These are phyloP conservation scores for Alternaria hordeiaustralica DNA, from an alignment of 2,329 filamentous ascomycete species.

Conservation along the genomic window DNA sequence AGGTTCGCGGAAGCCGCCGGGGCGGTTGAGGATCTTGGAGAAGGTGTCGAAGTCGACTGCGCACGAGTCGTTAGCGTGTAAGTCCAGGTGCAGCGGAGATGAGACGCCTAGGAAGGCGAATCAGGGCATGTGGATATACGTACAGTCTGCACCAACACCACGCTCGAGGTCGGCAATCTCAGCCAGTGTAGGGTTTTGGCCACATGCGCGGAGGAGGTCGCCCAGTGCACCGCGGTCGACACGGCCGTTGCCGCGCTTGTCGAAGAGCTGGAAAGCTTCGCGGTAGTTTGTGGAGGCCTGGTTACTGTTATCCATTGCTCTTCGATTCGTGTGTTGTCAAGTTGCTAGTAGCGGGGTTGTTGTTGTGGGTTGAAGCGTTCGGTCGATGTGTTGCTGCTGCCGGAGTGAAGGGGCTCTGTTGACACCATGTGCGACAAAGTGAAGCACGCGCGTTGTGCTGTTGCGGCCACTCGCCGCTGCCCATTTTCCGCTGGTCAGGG, in stretches of 20 bases:
- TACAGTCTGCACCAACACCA: slow-evolving; percentile 88
- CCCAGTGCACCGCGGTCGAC: slow-evolving; percentile 86
- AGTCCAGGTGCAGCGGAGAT: neutral
- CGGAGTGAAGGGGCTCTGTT: neutral
- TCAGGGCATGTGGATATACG: slow-evolving; percentile 52
- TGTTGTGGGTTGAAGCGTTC: neutral
- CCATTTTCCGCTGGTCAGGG: slow-evolving; percentile 11
- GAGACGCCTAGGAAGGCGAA: neutral
- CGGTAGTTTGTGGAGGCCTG: slow-evolving; percentile 97
- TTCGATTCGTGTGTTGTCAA: slow-evolving; percentile 11
- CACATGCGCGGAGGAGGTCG: slow-evolving; percentile 93
- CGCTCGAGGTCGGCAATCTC: slow-evolving; percentile 95
- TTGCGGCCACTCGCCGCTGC: slow-evolving; percentile 18
- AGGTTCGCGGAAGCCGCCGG: slow-evolving; percentile 96
- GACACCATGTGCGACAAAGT: neutral
- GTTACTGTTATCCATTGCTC: slow-evolving; percentile 44
- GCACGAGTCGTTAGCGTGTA: slow-evolving; percentile 2
- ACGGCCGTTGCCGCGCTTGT: slow-evolving; percentile 97
- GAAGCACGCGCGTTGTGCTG: slow-evolving; percentile 9
- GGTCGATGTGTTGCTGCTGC: neutral
- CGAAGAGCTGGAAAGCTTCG: slow-evolving; percentile 99
- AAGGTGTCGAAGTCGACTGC: slow-evolving; percentile 98
- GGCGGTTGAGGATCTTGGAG: slow-evolving; percentile 94
- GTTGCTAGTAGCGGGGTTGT: slow-evolving; percentile 9
- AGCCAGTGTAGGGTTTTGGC: slow-evolving; percentile 93